Evolutionary conservation across 306 rosid genomes (phyloP), one percentile per base, ranked within the genome.

Genomic region (Canavalia ensiformis): DNA sequence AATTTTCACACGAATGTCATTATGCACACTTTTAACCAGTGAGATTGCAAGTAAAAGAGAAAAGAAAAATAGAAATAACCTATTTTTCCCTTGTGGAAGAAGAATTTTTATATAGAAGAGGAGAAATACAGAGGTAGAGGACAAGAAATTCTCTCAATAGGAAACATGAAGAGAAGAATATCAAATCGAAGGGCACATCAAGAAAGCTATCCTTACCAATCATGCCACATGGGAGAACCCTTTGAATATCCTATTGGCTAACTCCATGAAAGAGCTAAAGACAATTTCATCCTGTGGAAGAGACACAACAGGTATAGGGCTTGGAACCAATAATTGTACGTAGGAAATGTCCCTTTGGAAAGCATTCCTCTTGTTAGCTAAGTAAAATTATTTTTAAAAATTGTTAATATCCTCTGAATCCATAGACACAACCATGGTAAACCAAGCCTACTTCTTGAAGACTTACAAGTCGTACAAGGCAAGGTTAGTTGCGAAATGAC

Each of bases 21-120:
- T 42, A n/a, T 55, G 55, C 25, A 13, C 13, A 49, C 64, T 79
- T 70, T 34, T 49, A 68, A 47, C 70, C 7, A 55, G 12, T 79
- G 39, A 44, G 37, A 68, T 3, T 8, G 18, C 47, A n/a, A 69
- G 25, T 13, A 46, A 56, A 60, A n/a, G 62, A 10, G 12, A 45
- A 31, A 37, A 37, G 49, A 37, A 50, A 39, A 39, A 31, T 10
- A 45, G 34, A 56, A 54, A 42, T 12, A 12, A 42, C n/a, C 9
- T 60, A 58, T 65, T 64, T 52, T 28, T 12, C 25, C 7, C 37
- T 60, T 34, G 7, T 9, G 51, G 31, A 34, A 51, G 10, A 49
- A 52, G 54, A 56, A 28, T 25, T 56, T 25, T 56, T 25, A 25
- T 28, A 25, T 56, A 56, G 62, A 56, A 28, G 11, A 56, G 34